phyloP scores from a whole-genome alignment of 768 basidiomycete genomes.

The Boletus reticulatus region DNA sequence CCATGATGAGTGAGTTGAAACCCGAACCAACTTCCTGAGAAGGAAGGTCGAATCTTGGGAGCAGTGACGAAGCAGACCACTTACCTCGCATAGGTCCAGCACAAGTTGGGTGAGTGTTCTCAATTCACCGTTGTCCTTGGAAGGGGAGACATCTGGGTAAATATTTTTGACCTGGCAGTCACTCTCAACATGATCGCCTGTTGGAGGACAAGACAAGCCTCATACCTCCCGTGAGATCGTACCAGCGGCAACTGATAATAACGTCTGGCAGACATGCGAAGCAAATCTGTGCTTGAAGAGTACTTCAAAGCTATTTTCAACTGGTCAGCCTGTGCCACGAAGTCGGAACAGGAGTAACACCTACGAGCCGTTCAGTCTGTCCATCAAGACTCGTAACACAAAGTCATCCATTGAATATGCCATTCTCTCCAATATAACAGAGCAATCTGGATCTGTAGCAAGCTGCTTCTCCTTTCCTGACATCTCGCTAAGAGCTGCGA shows the following conservation, averaged over 20 bases:
- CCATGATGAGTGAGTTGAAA: slow-evolving; percentile 66
- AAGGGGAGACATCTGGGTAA: slow-evolving; percentile 45
- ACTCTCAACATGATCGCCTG: not conserved
- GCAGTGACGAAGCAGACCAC: slow-evolving; percentile 12
- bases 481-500: slow-evolving; percentile 84
- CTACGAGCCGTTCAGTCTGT: slow-evolving; percentile 86
- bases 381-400: slow-evolving; percentile 86
- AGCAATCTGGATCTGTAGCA: slow-evolving; percentile 92
- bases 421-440: slow-evolving; percentile 87
- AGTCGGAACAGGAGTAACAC: slow-evolving; percentile 31
- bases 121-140: slow-evolving; percentile 61
- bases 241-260: slow-evolving; percentile 64
- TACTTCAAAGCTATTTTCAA: slow-evolving; percentile 50
- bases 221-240: slow-evolving; percentile 70
- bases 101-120: slow-evolving; percentile 62
- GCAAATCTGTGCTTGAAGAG: slow-evolving; percentile 83
- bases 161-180: slow-evolving; percentile 50
- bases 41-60: slow-evolving; percentile 15
- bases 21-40: slow-evolving; percentile 66
- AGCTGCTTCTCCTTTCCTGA: slow-evolving; percentile 84
- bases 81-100: slow-evolving; percentile 62
- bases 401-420: slow-evolving; percentile 94
- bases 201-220: not conserved
- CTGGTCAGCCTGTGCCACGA: slow-evolving; percentile 1
- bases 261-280: slow-evolving; percentile 93